Percentiles rank a stretch among this genome's conserved stretches.
Evolutionary conservation across 208 protist genomes (phyloP).

Genomic region (Leishmania guyanensis): DNA sequence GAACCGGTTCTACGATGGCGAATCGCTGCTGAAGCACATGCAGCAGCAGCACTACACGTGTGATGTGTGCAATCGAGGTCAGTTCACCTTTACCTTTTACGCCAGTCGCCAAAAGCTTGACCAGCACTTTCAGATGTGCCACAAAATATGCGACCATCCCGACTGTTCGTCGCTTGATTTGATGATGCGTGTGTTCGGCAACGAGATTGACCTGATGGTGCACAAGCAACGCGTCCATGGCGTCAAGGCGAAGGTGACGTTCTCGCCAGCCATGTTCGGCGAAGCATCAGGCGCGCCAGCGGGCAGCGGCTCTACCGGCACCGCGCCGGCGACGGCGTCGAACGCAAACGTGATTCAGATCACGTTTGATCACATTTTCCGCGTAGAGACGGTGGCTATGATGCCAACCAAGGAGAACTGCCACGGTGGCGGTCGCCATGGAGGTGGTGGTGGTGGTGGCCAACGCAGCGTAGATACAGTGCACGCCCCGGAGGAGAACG

Average conservation of each 20-base stretch:
- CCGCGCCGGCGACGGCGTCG: slow-evolving; percentile 43
- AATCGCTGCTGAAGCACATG: slow-evolving; percentile 89
- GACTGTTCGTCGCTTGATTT: slow-evolving; percentile 72
- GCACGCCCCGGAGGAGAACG: slow-evolving; percentile 36
- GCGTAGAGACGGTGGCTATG: slow-evolving; percentile 62
- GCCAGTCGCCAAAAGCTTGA: slow-evolving; percentile 71
- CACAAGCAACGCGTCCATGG: slow-evolving; percentile 85
- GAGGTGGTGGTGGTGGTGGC: slow-evolving; percentile 10
- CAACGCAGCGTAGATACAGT: slow-evolving; percentile 15
- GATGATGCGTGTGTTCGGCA: slow-evolving; percentile 84
- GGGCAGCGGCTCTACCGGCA: slow-evolving; percentile 9
- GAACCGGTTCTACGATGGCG: slow-evolving; percentile 77
- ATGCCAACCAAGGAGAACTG: slow-evolving; percentile 40
- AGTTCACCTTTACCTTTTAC: slow-evolving; percentile 89
- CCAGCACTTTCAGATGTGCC: slow-evolving; percentile 70
- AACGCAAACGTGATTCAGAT: slow-evolving; percentile 77
- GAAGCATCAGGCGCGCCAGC: slow-evolving; percentile 11
- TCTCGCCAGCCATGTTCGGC: slow-evolving; percentile 24
- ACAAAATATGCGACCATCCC: slow-evolving; percentile 89
- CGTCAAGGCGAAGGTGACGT: slow-evolving; percentile 40
- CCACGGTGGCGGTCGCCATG: slow-evolving; percentile 22
- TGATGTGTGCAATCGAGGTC: slow-evolving; percentile 82
- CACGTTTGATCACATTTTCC: slow-evolving; percentile 77
- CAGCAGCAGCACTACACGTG: slow-evolving; percentile 88
- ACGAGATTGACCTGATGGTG: slow-evolving; percentile 76